Percentiles rank a stretch among this genome's conserved stretches.
These are phyloP conservation scores for Adansonia grandidieri DNA, from an alignment of 441 rosid species.

Conservation along the genomic window DNA sequence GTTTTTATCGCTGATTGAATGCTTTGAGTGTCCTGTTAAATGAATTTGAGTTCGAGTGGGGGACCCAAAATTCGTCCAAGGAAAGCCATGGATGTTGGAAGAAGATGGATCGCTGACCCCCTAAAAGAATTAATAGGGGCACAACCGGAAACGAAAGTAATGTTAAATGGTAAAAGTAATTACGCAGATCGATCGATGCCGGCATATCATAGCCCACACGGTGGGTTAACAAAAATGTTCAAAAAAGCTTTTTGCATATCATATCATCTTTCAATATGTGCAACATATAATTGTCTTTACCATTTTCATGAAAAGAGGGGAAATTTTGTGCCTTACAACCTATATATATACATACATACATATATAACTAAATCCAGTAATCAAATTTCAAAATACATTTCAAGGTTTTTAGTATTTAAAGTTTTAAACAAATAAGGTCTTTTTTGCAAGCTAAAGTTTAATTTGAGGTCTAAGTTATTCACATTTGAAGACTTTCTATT, in stretches of 20 bases:
- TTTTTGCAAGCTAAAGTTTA: no score
- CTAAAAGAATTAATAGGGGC: not conserved
- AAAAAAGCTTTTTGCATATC: conserved; percentile 24
- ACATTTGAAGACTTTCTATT: not conserved
- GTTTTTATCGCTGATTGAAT: not conserved
- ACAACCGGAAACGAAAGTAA: not conserved
- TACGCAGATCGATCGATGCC: conserved; percentile 20
- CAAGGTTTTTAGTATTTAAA: not conserved
- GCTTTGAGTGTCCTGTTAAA: conserved; percentile 9
- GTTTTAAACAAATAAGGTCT: no score
- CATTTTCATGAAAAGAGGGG: not conserved
- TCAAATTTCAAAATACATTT: not conserved
- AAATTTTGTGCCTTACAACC: not conserved
- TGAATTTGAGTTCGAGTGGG: not conserved
- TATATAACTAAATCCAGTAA: no score
- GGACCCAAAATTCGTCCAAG: conserved; percentile 1
- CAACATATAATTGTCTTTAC: not conserved
- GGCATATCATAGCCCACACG: conserved; percentile 7
- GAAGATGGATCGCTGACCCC: not conserved
- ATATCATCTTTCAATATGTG: conserved; percentile 23
- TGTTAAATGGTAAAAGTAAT: conserved; percentile 8
- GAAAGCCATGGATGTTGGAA: conserved; percentile 9
- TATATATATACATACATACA: no score
- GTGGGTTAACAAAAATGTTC: conserved; percentile 21
- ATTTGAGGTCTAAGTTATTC: no score